These are phyloP conservation scores for Pythium coloratum DNA, from an alignment of 352 stramenopile genomes.

Conservation along the genomic window DNA sequence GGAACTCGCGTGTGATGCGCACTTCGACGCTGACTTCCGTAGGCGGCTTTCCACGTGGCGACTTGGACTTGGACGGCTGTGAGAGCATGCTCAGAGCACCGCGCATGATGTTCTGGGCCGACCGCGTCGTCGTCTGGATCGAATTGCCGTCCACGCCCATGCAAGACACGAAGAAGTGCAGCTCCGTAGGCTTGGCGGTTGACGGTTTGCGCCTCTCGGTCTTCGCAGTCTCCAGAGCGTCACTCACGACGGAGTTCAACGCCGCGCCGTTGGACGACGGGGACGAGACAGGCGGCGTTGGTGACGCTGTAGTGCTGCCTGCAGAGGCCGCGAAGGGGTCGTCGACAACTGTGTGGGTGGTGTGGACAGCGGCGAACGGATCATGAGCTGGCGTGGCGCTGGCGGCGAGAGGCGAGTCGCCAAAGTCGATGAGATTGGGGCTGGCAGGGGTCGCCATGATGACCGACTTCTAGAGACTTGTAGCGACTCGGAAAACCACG, in stretches of 20 bases:
- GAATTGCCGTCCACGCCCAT: slow-evolving; percentile 55
- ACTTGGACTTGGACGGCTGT: slow-evolving; percentile 42
- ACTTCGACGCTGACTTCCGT: slow-evolving; percentile 76
- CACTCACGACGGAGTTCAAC: slow-evolving; percentile 8
- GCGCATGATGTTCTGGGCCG: slow-evolving; percentile 71
- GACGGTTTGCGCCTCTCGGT: not conserved
- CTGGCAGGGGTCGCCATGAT: slow-evolving; percentile 27
- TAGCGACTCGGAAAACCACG: not conserved
- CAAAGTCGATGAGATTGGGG: slow-evolving; percentile 35
- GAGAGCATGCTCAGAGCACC: slow-evolving; percentile 75
- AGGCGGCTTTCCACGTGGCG: slow-evolving; percentile 43
- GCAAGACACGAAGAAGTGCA: slow-evolving; percentile 81
- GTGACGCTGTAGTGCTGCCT: not conserved
- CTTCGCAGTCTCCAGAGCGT: slow-evolving; percentile 1
- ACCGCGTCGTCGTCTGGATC: slow-evolving; percentile 44
- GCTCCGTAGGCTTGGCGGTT: slow-evolving; percentile 13
- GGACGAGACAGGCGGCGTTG: slow-evolving; percentile 4
- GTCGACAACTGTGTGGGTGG: not conserved
- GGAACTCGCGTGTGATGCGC: slow-evolving; percentile 52
- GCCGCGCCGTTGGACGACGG: not conserved
- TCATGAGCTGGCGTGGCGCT: not conserved
- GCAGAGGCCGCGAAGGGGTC: slow-evolving; percentile 25
- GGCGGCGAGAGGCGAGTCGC: slow-evolving; percentile 21
- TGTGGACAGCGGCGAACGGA: slow-evolving; percentile 17
- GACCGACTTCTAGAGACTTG: not conserved